Conservation (phyloP, 805 yeast species). For the Metschnikowia dekortorum region DNA sequence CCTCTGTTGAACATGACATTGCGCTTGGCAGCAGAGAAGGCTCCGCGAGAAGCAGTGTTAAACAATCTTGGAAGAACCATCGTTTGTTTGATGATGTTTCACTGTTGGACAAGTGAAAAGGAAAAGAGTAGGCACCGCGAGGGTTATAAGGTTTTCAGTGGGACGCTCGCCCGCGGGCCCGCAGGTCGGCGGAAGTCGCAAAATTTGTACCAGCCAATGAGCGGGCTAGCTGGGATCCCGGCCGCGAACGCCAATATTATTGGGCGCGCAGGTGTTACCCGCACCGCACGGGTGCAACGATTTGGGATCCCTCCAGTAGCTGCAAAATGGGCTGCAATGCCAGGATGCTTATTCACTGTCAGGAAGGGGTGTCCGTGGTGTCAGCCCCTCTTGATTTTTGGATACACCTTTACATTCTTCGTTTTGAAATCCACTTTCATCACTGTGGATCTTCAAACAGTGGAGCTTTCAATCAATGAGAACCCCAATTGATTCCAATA, state of each 20-base stretch:
- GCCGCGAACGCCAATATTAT: slow-evolving; percentile 21
- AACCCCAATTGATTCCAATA: no score
- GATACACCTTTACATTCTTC: no score
- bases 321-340: not conserved
- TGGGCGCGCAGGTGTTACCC: slow-evolving; percentile 24
- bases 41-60: slow-evolving; percentile 67
- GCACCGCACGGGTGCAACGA: slow-evolving; percentile 3
- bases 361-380: no score
- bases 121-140: slow-evolving; percentile 12
- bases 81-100: slow-evolving; percentile 21
- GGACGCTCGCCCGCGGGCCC: slow-evolving; percentile 16
- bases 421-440: no score
- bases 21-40: slow-evolving; percentile 85
- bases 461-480: no score
- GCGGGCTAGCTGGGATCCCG: slow-evolving; percentile 18
- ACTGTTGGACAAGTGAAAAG: slow-evolving; percentile 16
- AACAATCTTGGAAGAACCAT: slow-evolving; percentile 57
- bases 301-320: not conserved
- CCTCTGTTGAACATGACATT: slow-evolving; percentile 70
- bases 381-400: no score
- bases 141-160: slow-evolving; percentile 18
- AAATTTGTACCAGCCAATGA: slow-evolving; percentile 20
- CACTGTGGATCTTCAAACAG: no score
- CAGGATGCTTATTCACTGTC: not conserved
- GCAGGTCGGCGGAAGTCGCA: slow-evolving; percentile 18